phyloP scores from a whole-genome alignment of 2,329 filamentous ascomycete genomes.

The Xylariales sp. region DNA sequence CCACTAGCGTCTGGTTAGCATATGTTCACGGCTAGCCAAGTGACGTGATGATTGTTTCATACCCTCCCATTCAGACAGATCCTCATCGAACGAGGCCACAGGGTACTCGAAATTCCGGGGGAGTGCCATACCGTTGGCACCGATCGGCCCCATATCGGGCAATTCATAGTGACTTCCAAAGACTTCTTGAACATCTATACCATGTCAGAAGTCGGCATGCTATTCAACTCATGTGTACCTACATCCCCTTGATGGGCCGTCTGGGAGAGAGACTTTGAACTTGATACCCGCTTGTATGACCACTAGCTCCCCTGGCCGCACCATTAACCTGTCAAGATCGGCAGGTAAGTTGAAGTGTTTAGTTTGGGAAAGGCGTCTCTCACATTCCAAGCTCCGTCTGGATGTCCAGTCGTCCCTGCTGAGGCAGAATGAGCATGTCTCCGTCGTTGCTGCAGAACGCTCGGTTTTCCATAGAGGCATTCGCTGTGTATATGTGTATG shows the following conservation, averaged over 20 bases:
- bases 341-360: slow-evolving; percentile 2
- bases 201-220: neutral
- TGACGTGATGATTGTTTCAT: slow-evolving; percentile 1
- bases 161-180: slow-evolving; percentile 60
- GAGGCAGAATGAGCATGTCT: slow-evolving; percentile 60
- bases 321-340: slow-evolving; percentile 32
- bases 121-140: slow-evolving; percentile 60
- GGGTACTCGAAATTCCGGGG: slow-evolving; percentile 60
- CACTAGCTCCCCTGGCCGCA: slow-evolving; percentile 60
- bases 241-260: slow-evolving; percentile 52
- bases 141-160: slow-evolving; percentile 61
- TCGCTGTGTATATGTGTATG: slow-evolving; percentile 43
- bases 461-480: slow-evolving; percentile 38
- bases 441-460: slow-evolving; percentile 54
- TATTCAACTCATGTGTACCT: slow-evolving; percentile 3
- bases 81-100: slow-evolving; percentile 44
- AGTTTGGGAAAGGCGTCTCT: slow-evolving; percentile 26
- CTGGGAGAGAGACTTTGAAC: slow-evolving; percentile 51
- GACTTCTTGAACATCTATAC: slow-evolving; percentile 46
- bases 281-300: slow-evolving; percentile 61
- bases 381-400: slow-evolving; percentile 56
- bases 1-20: slow-evolving; percentile 26
- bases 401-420: slow-evolving; percentile 58
- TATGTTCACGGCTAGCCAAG: neutral
- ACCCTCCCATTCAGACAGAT: slow-evolving; percentile 18